Percentiles rank a stretch among this genome's conserved stretches.
Evolutionary conservation across 2,329 filamentous ascomycete genomes (phyloP).

Genomic region (Cephalotrichum gorgonifer): DNA sequence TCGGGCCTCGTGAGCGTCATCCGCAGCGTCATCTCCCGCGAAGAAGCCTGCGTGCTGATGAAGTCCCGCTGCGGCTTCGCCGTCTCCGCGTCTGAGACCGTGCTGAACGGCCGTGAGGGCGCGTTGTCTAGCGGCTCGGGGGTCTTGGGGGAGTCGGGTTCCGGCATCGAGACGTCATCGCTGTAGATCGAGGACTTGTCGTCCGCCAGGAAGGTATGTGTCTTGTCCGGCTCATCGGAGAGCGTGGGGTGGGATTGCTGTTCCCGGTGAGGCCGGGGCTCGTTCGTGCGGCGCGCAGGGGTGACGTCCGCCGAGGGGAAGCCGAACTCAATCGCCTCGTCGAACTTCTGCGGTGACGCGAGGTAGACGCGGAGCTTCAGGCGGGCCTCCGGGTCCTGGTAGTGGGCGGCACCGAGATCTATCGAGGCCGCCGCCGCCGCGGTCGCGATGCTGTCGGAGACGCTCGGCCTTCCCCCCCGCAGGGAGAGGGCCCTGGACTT

Average conservation of each 20-base stretch:
- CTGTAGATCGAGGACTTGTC: slow-evolving; percentile 46
- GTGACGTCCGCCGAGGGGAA: slow-evolving; percentile 57
- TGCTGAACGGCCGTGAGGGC: slow-evolving; percentile 17
- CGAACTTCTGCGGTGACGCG: slow-evolving; percentile 86
- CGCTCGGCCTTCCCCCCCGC: slow-evolving; percentile 30
- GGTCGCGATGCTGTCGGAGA: slow-evolving; percentile 3
- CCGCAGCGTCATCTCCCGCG: slow-evolving; percentile 84
- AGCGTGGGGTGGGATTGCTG: neutral
- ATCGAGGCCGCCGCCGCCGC: slow-evolving; percentile 26
- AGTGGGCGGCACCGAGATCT: slow-evolving; percentile 69
- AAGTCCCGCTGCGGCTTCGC: slow-evolving; percentile 27
- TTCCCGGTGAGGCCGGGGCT: slow-evolving; percentile 13
- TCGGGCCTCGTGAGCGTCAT: slow-evolving; percentile 93
- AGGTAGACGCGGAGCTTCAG: slow-evolving; percentile 78
- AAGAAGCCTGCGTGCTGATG: slow-evolving; percentile 42
- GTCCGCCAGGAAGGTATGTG: slow-evolving; percentile 48
- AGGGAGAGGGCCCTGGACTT: slow-evolving; percentile 46
- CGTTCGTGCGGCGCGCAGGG: slow-evolving; percentile 20
- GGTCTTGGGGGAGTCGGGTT: slow-evolving; percentile 50
- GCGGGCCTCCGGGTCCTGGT: slow-evolving; percentile 81
- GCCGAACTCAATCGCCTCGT: slow-evolving; percentile 88
- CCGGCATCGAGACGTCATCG: slow-evolving; percentile 42
- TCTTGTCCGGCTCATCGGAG: slow-evolving; percentile 25
- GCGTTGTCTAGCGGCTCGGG: slow-evolving; percentile 36
- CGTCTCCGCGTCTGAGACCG: slow-evolving; percentile 10